Evolutionary conservation across 2,329 filamentous ascomycete genomes (phyloP), one percentile per base, ranked within the genome.

Genomic region (Cladosporium sp.): DNA sequence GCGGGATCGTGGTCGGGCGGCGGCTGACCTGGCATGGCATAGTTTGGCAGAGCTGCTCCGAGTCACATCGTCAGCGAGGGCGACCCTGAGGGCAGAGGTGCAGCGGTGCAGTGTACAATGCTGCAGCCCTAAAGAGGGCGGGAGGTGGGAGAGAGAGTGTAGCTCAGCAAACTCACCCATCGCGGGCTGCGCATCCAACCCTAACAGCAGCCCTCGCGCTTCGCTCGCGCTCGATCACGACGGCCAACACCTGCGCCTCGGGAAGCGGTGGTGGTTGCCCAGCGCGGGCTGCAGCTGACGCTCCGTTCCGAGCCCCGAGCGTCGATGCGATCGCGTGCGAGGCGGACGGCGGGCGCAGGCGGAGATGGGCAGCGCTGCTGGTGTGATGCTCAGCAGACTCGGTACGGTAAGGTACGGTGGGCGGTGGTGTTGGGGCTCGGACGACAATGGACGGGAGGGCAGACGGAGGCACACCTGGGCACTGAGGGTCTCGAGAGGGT

Each of bases 1-100:
- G 48, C 13, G 40, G 32, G 48, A 18, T 50, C 48, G 48, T 50
- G 32, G 22, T 33, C 40, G 40, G 40, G 42, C 18, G 38, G 48
- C 40, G 40, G 38, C 11, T 43, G 48, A 16, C 31, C 31, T 9
- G 48, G 32, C 48, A 50, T 50, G 48, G 48, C 48, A 35, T 50
- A 50, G 14, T 40, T 43, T 22, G 35, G 40, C 6, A 50, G 40
- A 40, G 48, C 48, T 50, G 48, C 40, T 43, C 41, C 37, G 31
- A 43, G 42, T 37, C 32, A 42, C 37, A 49, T 41, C 48, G 32
- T 50, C 48, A 50, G 48, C 31, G 37, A 28, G 35, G 35, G 8
- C n/a, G 16, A 14, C 11, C 35, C 16, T 38, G 35, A 14, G 35
- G 16, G 35, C 16, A 14, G n/a, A 38, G 35, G 35, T 16, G 35